phyloP scores from a whole-genome alignment of 1,284 basidiomycete species.

The Ganoderma lucidum region DNA sequence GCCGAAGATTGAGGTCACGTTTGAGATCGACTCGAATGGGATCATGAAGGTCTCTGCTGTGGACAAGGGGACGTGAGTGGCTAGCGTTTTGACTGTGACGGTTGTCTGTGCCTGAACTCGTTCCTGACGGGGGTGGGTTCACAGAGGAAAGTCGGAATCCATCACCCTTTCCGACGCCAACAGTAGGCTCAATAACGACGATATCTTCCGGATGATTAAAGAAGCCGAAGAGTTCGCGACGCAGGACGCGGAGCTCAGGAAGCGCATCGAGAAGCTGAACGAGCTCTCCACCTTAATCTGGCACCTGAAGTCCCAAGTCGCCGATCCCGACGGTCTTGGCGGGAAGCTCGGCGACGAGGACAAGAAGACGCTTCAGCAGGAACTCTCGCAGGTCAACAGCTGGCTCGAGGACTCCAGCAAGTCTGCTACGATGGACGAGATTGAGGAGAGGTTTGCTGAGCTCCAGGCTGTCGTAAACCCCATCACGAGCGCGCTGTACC shows the following conservation, averaged over 20 bases:
- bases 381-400: conserved; percentile 88
- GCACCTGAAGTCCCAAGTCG: conserved; percentile 86
- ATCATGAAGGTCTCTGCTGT: conserved; percentile 89
- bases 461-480: conserved; percentile 68
- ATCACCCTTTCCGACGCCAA: conserved; percentile 90
- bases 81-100: neutral
- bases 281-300: conserved; percentile 80
- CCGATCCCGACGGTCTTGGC: conserved; percentile 89
- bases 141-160: conserved; percentile 84
- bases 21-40: conserved; percentile 94
- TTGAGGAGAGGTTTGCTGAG: conserved; percentile 87
- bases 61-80: conserved; percentile 91
- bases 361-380: conserved; percentile 85
- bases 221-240: conserved; percentile 91
- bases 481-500: conserved; percentile 82
- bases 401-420: conserved; percentile 90
- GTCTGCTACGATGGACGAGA: conserved; percentile 83
- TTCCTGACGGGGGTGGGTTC: neutral
- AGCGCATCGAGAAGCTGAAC: conserved; percentile 91
- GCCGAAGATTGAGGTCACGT: conserved; percentile 94
- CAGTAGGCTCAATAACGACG: conserved; percentile 84
- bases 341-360: conserved; percentile 89
- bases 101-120: neutral
- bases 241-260: conserved; percentile 87
- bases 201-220: conserved; percentile 90